A percentile compares a stretch with the other conserved stretches of the same genome.
Evolutionary conservation across 768 basidiomycete species (phyloP).

Genomic region (Rhizopogon vulgaris): DNA sequence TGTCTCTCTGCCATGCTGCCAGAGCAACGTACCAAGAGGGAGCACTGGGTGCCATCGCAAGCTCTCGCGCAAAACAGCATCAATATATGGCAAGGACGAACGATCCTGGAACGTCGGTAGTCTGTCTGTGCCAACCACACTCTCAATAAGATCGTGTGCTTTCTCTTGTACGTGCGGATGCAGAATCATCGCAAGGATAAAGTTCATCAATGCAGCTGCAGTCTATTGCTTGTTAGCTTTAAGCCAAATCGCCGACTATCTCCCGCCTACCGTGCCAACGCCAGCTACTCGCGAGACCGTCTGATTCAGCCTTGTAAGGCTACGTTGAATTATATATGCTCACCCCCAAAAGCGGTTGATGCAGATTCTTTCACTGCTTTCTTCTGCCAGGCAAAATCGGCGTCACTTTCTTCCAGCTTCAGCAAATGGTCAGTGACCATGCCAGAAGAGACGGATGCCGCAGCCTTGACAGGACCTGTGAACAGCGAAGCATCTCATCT

Average conservation of each 20-base stretch:
- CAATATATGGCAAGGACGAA: slow-evolving; percentile 19
- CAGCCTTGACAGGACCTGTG: slow-evolving; percentile 7
- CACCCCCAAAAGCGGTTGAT: slow-evolving; percentile 25
- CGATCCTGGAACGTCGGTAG: slow-evolving; percentile 21
- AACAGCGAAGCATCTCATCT: background rate
- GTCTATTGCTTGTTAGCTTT: slow-evolving; percentile 10
- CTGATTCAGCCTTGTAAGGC: background rate
- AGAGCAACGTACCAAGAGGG: slow-evolving; percentile 18
- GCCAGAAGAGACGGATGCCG: slow-evolving; percentile 16
- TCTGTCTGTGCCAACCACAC: slow-evolving; percentile 8
- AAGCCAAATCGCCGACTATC: background rate
- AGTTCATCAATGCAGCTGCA: slow-evolving; percentile 14
- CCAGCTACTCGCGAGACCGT: slow-evolving; percentile 10
- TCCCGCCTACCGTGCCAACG: slow-evolving; percentile 15
- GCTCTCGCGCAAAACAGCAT: slow-evolving; percentile 23
- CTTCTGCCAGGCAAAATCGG: slow-evolving; percentile 9
- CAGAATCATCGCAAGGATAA: slow-evolving; percentile 22
- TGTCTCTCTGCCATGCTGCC: background rate
- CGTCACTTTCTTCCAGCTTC: slow-evolving; percentile 9
- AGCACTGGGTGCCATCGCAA: slow-evolving; percentile 26
- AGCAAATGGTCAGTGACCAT: slow-evolving; percentile 23
- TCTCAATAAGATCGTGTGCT: slow-evolving; percentile 24
- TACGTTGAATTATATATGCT: background rate
- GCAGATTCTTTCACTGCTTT: slow-evolving; percentile 21
- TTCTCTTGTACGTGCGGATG: slow-evolving; percentile 23